Base-by-base conservation (phyloP, 208 protist genomes). In the Trypanosoma brucei region DNA sequence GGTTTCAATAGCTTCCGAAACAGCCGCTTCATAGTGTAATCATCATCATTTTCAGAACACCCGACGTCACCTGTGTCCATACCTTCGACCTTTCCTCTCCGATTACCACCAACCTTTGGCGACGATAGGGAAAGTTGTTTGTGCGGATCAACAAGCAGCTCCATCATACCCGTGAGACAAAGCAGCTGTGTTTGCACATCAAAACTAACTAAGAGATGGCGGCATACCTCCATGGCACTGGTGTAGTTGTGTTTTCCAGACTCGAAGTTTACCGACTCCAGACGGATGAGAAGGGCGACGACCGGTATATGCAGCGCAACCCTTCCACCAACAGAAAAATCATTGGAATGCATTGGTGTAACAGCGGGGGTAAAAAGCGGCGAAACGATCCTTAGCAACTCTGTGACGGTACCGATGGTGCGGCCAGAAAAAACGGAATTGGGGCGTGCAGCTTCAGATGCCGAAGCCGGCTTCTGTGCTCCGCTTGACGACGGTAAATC, bases 1-100 rank as follows among this genome's bases (percentile, higher is more conserved):
- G 89, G 84, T 73, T 95, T 95, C 65, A 92, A 78, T 66, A 95
- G 66, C 48, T 79, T 79, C 13, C 84, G 83, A 72, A 93, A 82
- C 1, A 93, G 68, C 52, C 76, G 71, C 22, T 78, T 55, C 55
- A 88, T 45, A 9, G 74, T 69, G 37, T 63, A 8, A 13, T 22
- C 22, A 22, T 22, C 22, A 22, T 22, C 22, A 22, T 22, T 22
- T 22, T 22, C 22, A 22, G 22, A 22, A 22, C 22, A 22, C 22
- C 22, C 22, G 22, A 22, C 22, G 22, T 22, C 22, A 22, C 22
- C 22, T 22, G 22, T 22, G 22, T 22, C 22, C 22, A 22, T 22
- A 22, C 22, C 22, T 22, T 22, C 22, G 22, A 22, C 22, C 22
- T 22, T 22, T 22, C 22, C 22, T 22, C 22, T 22, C 22, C 59